Evolutionary conservation across 2,329 filamentous ascomycete species (phyloP).

Genomic region (Pseudogymnoascus sp.): DNA sequence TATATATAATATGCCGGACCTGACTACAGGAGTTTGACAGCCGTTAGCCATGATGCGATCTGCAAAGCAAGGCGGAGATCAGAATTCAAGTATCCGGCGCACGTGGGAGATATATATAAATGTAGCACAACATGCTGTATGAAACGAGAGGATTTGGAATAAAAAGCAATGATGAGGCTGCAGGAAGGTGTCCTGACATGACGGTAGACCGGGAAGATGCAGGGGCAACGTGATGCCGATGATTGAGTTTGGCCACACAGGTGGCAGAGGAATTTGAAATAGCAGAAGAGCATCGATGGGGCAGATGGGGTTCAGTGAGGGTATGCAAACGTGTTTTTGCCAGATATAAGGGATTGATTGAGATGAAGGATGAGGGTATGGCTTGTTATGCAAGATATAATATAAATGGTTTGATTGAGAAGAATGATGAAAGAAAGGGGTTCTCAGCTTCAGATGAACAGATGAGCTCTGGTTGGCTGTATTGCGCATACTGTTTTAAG

Average conservation of each 20-base stretch:
- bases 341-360: background rate
- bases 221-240: background rate
- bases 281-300: background rate
- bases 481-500: background rate
- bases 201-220: background rate
- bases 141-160: background rate
- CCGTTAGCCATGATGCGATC: background rate
- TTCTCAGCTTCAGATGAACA: background rate
- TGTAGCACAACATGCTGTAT: background rate
- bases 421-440: background rate
- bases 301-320: background rate
- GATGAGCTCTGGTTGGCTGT: background rate
- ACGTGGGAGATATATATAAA: background rate
- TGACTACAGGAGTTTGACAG: background rate
- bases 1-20: slow-evolving; percentile 3
- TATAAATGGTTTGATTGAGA: background rate
- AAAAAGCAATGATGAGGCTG: background rate
- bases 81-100: background rate
- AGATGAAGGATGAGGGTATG: background rate
- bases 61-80: background rate
- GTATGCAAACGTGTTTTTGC: background rate
- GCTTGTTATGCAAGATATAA: background rate
- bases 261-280: background rate
- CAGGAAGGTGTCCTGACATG: background rate
- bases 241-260: background rate